Conservation (phyloP, 345 rosid genomes). For the Eucalyptus pauciflora region DNA sequence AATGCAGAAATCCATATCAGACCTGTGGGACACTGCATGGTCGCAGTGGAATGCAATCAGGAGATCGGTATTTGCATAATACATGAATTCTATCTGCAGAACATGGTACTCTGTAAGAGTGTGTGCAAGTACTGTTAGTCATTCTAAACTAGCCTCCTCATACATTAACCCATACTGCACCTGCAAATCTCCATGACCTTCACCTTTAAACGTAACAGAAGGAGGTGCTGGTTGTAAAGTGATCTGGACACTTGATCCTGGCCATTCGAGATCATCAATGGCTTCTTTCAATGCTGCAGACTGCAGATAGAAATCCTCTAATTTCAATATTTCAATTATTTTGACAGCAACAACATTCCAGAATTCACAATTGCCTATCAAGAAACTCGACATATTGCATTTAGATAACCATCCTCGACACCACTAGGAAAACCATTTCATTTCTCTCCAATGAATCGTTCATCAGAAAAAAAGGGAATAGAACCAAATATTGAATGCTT, state of each 20-base stretch:
- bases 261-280: slow-evolving; percentile 93
- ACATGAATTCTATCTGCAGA: slow-evolving; percentile 75
- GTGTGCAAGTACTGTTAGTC: neutral
- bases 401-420: neutral
- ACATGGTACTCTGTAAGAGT: neutral
- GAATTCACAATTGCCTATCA: neutral
- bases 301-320: slow-evolving; percentile 8
- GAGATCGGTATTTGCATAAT: slow-evolving; percentile 71
- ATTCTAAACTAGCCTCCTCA: neutral
- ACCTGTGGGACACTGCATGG: slow-evolving; percentile 59
- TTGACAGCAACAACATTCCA: neutral
- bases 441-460: neutral
- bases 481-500: neutral
- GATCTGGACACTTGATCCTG: slow-evolving; percentile 77
- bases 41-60: slow-evolving; percentile 80
- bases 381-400: neutral
- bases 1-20: neutral
- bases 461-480: neutral
- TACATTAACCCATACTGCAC: slow-evolving; percentile 12
- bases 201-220: slow-evolving; percentile 67
- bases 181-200: slow-evolving; percentile 95
- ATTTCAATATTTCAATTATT: neutral
- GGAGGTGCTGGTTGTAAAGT: slow-evolving; percentile 57
- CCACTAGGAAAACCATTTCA: neutral
- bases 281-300: slow-evolving; percentile 94